These are phyloP conservation scores for Handroanthus guayacan DNA, from an alignment of 257 asterid species.

Conservation along the genomic window DNA sequence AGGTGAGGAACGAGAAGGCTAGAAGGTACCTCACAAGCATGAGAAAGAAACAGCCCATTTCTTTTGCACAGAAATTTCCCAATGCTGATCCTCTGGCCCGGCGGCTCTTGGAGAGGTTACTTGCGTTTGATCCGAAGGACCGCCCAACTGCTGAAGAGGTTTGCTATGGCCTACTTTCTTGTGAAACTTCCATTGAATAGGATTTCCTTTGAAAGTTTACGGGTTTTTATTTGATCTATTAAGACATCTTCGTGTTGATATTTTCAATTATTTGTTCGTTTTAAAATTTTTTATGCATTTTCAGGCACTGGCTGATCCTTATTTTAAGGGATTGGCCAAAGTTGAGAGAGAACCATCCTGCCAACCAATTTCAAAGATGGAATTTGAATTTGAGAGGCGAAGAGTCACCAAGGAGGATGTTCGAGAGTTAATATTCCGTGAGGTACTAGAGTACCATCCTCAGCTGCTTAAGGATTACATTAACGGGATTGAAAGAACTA, in stretches of 20 bases:
- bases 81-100: constrained; percentile 83
- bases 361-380: constrained; percentile 75
- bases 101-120: constrained; percentile 71
- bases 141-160: constrained; percentile 94
- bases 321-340: constrained; percentile 79
- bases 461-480: constrained; percentile 79
- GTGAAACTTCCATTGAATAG: neutral
- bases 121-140: constrained; percentile 91
- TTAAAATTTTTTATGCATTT: constrained; percentile 16
- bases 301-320: constrained; percentile 86
- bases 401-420: constrained; percentile 83
- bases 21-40: constrained; percentile 80
- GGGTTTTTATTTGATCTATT: constrained; percentile 21
- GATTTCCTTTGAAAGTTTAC: constrained; percentile 22
- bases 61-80: constrained; percentile 76
- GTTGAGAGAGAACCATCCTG: constrained; percentile 87
- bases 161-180: constrained; percentile 29
- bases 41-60: constrained; percentile 80
- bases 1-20: constrained; percentile 94
- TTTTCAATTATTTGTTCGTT: constrained; percentile 4
- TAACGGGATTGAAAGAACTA: constrained; percentile 73
- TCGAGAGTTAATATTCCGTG: constrained; percentile 79
- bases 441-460: constrained; percentile 87
- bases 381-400: constrained; percentile 88
- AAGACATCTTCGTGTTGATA: constrained; percentile 4